Conservation (phyloP, 1,284 basidiomycete species). For the Heterobasidion parviporum region DNA sequence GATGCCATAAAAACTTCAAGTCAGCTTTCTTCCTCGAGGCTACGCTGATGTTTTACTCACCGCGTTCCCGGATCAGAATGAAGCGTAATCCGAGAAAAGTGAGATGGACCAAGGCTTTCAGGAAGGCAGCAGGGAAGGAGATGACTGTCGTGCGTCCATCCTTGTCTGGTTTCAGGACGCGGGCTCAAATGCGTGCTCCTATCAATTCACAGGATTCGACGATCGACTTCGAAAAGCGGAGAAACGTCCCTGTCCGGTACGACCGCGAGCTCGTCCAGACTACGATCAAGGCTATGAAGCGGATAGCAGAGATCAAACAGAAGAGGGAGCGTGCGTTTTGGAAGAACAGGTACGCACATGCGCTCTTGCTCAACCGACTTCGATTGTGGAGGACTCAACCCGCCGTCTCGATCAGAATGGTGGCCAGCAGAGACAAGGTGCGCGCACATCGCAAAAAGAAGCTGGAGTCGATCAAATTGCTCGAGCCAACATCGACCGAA, state of each 20-base stretch:
- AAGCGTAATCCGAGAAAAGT: conserved; percentile 99
- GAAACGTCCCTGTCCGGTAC: conserved; percentile 97
- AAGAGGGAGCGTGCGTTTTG: conserved; percentile 95
- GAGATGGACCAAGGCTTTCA: conserved; percentile 99
- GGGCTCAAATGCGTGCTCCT: background rate
- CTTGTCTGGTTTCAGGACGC: background rate
- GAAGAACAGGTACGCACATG: conserved; percentile 69
- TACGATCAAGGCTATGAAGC: conserved; percentile 97
- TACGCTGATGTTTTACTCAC: background rate
- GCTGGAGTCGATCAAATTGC: conserved; percentile 56
- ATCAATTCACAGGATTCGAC: conserved; percentile 77
- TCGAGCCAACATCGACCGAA: conserved; percentile 54
- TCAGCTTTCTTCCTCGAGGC: conserved; percentile 22
- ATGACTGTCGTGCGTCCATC: conserved; percentile 87
- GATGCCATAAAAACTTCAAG: conserved; percentile 99
- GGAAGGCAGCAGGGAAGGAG: conserved; percentile 98
- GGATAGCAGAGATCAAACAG: conserved; percentile 88
- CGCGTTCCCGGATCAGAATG: conserved; percentile 59
- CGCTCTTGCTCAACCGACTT: conserved; percentile 6
- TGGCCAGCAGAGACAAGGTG: conserved; percentile 64
- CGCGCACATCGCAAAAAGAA: conserved; percentile 61
- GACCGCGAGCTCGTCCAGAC: conserved; percentile 90
- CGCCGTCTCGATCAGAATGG: conserved; percentile 53
- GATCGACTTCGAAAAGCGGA: conserved; percentile 98
- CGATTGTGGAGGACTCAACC: conserved; percentile 3